Conservation (phyloP, 768 basidiomycete genomes). For the Mycena maculata region DNA sequence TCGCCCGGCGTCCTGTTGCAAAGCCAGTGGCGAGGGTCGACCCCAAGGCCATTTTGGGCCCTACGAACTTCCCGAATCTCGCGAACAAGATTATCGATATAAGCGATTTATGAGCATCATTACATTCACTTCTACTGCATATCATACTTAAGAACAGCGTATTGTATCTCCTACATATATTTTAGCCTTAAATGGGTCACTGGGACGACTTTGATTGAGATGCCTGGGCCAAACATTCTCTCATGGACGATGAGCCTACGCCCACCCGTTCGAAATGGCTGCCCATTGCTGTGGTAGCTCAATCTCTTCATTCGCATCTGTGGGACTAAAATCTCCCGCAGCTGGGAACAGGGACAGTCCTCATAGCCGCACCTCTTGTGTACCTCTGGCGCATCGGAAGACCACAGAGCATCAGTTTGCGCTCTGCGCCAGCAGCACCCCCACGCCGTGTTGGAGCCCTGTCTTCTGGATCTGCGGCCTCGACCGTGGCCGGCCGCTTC, state of each 20-base stretch:
- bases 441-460: slow-evolving; percentile 25
- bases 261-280: slow-evolving; percentile 29
- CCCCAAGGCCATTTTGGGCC: slow-evolving; percentile 7
- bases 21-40: background rate
- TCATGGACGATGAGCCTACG: slow-evolving; percentile 25
- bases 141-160: background rate
- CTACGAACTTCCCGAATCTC: slow-evolving; percentile 5
- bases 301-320: background rate
- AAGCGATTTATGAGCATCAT: slow-evolving; percentile 14
- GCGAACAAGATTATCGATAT: slow-evolving; percentile 28
- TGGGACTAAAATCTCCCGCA: slow-evolving; percentile 10
- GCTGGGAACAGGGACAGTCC: slow-evolving; percentile 27
- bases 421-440: slow-evolving; percentile 17
- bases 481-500: slow-evolving; percentile 14
- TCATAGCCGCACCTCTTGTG: slow-evolving; percentile 30
- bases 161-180: slow-evolving; percentile 16
- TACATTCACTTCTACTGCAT: background rate
- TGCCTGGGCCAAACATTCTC: slow-evolving; percentile 1
- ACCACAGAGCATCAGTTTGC: slow-evolving; percentile 11
- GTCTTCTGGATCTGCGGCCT: background rate
- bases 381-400: slow-evolving; percentile 29
- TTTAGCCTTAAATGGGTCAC: slow-evolving; percentile 11
- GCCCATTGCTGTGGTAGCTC: slow-evolving; percentile 23
- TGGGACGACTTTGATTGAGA: slow-evolving; percentile 13
- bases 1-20: background rate